Percentiles rank a stretch among this genome's conserved stretches.
These are phyloP conservation scores for Aspergillus sp. DNA, from an alignment of 2,329 filamentous ascomycete species.

Conservation along the genomic window DNA sequence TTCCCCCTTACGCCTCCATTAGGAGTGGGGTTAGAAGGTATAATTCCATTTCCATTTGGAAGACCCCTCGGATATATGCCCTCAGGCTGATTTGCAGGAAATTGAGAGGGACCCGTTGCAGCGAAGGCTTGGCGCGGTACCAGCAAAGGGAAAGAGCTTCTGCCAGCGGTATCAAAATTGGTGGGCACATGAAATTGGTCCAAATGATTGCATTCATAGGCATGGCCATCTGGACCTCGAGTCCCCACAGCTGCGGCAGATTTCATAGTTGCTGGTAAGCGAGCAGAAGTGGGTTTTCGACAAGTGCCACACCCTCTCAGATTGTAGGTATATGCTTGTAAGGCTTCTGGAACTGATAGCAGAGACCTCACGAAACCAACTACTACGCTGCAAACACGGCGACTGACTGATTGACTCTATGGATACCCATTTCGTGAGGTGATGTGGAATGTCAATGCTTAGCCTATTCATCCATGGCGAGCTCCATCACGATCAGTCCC, in stretches of 20 bases:
- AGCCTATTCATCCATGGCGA: constrained; percentile 27
- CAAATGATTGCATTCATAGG: constrained; percentile 11
- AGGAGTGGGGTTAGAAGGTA: background rate
- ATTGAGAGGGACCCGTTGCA: background rate
- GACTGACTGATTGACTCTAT: constrained; percentile 3
- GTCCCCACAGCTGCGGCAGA: constrained; percentile 22
- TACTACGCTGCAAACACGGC: constrained; percentile 2
- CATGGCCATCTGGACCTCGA: constrained; percentile 16
- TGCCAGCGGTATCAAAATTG: constrained; percentile 5
- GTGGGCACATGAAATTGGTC: constrained; percentile 18
- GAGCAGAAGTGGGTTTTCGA: background rate
- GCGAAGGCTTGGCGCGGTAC: constrained; percentile 5
- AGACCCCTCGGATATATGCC: constrained; percentile 13
- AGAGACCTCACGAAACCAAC: background rate
- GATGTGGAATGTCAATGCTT: constrained; percentile 24
- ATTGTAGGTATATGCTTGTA: too few relatives aligned
- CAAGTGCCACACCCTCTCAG: too few relatives aligned
- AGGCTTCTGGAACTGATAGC: too few relatives aligned
- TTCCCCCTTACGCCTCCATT: background rate
- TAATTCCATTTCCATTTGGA: background rate
- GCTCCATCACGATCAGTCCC: constrained; percentile 23
- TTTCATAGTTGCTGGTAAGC: constrained; percentile 26
- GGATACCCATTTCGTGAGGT: constrained; percentile 14
- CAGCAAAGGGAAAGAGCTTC: constrained; percentile 5
- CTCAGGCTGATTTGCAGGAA: constrained; percentile 23